Base-by-base conservation (phyloP, 805 yeast species). In the Ogataea saltuana region DNA sequence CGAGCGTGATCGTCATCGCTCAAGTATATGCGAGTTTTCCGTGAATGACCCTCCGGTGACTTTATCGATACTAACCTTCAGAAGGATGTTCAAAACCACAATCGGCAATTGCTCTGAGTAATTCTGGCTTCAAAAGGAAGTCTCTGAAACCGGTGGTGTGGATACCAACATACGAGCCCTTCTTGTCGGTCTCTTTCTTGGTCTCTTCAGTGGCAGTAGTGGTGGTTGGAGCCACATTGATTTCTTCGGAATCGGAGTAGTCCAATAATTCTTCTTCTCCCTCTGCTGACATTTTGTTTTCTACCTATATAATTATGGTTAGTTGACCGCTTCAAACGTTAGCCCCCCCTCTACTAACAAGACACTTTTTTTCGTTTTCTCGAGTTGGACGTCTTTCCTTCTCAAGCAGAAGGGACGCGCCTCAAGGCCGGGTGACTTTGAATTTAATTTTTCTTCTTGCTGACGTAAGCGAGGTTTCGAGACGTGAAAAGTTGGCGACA, bases 11-110 rank as follows among this genome's bases (percentile, higher is more conserved):
- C n/a, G n/a, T 6, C 5, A 10, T 16, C 25, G 8, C 20, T 36
- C n/a, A n/a, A n/a, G n/a, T n/a, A 19, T 27, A 11, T 36, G 32
- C 32, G 33, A 36, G 39, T 38, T 30, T 38, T 38, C 33, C 13
- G 16, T 29, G 27, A 7, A n/a, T 31, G 19, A 11, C 40, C 18
- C 25, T n/a, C 21, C 34, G 18, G 11, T 18, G 17, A 12, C 31
- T 26, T 7, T 38, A 6, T 13, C n/a, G 37, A 49, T 55, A 83
- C 93, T 79, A 72, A 86, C 93, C 95, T 84, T 91, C 99, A 54
- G 97, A 88, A 54, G 99, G 99, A 75, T 91, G 99, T 76, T 91
- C 99, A 67, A 91, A 91, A 76, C 99, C 99, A 76, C 97, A 89
- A 72, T 91, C 99, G 56, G 90, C 95, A 65, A 91, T 91, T 53